Evolutionary conservation across 805 yeast species (phyloP).

Genomic region (Lipomyces sp.): DNA sequence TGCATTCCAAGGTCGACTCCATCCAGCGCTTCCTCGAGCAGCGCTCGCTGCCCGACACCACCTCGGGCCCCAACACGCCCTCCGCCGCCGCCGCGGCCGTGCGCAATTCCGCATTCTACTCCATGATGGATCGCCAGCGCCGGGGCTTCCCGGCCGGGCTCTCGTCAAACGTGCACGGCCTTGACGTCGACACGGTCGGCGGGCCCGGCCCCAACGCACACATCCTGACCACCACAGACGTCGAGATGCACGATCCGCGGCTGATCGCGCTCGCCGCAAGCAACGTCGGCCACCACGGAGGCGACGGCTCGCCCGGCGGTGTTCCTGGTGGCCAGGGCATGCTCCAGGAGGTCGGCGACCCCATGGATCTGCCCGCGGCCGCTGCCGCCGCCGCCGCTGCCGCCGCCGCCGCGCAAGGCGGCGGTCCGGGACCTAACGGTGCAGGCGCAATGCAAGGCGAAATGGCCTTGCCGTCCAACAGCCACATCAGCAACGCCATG

Average conservation of each 20-base stretch:
- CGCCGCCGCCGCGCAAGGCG: conserved; percentile 3
- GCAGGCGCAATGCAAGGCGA: background rate
- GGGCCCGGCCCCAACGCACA: conserved; percentile 3
- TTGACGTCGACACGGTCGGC: conserved; percentile 9
- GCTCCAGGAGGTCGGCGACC: background rate
- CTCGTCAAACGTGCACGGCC: conserved; percentile 4
- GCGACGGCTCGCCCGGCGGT: background rate
- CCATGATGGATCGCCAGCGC: background rate
- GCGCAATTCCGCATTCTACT: conserved; percentile 1
- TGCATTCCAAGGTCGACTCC: conserved; percentile 34
- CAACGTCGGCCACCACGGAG: background rate
- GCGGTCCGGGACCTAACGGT: background rate
- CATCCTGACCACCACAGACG: conserved; percentile 10
- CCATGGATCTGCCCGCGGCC: background rate
- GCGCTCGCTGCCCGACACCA: conserved; percentile 4
- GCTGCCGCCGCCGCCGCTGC: conserved; percentile 5
- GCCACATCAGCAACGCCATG: background rate
- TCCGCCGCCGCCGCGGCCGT: conserved; percentile 5
- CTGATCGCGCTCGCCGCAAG: conserved; percentile 9
- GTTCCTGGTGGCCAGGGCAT: background rate
- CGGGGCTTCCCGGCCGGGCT: background rate
- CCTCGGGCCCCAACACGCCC: conserved; percentile 7
- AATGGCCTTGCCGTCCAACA: too few relatives aligned
- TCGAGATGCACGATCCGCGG: conserved; percentile 27
- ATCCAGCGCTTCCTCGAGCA: conserved; percentile 31